These are phyloP conservation scores for Russula griseocarnosa DNA, from an alignment of 768 basidiomycete genomes.

Conservation along the genomic window DNA sequence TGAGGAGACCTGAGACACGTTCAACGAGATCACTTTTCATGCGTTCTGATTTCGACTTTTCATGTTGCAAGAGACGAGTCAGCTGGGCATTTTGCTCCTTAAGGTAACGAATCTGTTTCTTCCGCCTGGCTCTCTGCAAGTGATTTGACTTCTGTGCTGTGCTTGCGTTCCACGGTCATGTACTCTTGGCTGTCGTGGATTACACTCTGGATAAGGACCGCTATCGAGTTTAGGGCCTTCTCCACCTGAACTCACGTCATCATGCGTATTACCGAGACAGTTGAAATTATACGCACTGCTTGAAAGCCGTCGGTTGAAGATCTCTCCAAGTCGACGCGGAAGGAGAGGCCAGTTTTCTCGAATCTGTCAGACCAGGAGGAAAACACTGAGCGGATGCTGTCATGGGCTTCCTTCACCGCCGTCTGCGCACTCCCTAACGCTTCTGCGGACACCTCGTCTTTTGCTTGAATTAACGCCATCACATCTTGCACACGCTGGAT, in stretches of 20 bases:
- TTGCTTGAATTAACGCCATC: constrained; percentile 51
- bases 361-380: constrained; percentile 54
- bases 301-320: constrained; percentile 45
- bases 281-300: constrained; percentile 36
- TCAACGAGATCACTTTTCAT: constrained; percentile 73
- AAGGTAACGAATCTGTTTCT: constrained; percentile 56
- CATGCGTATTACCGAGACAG: neutral
- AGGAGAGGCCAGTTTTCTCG: constrained; percentile 44
- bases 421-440: constrained; percentile 47
- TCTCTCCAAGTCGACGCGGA: constrained; percentile 47
- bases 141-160: constrained; percentile 47
- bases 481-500: constrained; percentile 50
- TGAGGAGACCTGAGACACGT: constrained; percentile 67
- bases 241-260: constrained; percentile 41
- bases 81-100: constrained; percentile 69
- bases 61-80: constrained; percentile 55
- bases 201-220: constrained; percentile 56
- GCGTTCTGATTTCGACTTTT: constrained; percentile 60
- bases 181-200: constrained; percentile 56
- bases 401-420: constrained; percentile 50
- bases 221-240: constrained; percentile 54
- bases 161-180: constrained; percentile 50
- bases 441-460: constrained; percentile 52
- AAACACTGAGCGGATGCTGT: constrained; percentile 51
- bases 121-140: constrained; percentile 46